Base-by-base conservation (phyloP, 768 basidiomycete species). In the Rhizopogon sp. region DNA sequence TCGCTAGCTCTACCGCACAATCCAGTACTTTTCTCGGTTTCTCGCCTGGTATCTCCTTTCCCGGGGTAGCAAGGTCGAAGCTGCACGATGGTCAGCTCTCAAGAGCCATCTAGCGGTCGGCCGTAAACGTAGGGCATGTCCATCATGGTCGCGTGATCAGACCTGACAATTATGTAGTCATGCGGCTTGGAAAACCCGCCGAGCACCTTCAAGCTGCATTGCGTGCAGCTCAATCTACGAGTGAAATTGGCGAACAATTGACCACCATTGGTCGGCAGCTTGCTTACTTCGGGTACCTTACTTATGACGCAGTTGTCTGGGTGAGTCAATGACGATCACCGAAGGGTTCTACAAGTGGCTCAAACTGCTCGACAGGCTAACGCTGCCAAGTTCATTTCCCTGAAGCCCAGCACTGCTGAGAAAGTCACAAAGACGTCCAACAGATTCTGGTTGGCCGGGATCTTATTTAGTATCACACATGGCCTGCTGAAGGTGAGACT, bases 141-240 rank as follows among this genome's bases (percentile, higher is more conserved):
- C 20, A 13, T 47, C 20, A 20, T 47, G 17, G 9, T 22, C 35
- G 22, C 16, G n/a, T 55, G 49, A 58, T 53, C 52, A 40, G 50
- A 52, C 20, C 22, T 58, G 50, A 52, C 43, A 9, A 37, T 40
- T 8, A 25, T 42, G 16, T 59, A 98, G 96, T 97, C 39, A 77
- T 98, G 79, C 85, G 97, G 14, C 76, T 99, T 52, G 93, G 93
- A 62, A 96, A 98, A 71, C 93, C 94, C 7, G 62, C 95, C 58
- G 97, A 99, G 66, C 93, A 97, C 72, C 76, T 95, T 6, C 96
- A 98, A 68, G 84, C 92, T 1, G 94, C 92, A 31, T 73, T 97
- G 43, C 86, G 85, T 50, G 85, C 88, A 17, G 74, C 83, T 3
- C 70, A 84, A 28, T 66, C 79, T 1, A 58, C 81, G 4, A 77